A percentile compares a stretch with the other conserved stretches of the same genome.
phyloP scores from a whole-genome alignment of 257 asterid genomes.

The Jacaranda mimosifolia region DNA sequence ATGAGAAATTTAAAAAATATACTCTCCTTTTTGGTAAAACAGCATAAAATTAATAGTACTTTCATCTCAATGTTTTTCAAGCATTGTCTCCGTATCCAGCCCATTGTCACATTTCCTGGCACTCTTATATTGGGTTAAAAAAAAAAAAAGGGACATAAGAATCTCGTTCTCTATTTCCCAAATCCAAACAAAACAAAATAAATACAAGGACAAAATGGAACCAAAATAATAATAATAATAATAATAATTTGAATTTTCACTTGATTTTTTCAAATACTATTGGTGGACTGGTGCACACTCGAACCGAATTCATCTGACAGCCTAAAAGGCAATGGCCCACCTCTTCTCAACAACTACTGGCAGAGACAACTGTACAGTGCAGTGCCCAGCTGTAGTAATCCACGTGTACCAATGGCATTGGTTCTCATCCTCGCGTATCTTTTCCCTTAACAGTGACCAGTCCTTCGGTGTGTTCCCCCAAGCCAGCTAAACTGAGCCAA shows the following conservation, averaged over 20 bases:
- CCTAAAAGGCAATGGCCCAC: slow-evolving; percentile 26
- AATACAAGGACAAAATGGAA: slow-evolving; percentile 19
- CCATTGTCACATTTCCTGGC: neutral
- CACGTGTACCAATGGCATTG: slow-evolving; percentile 49
- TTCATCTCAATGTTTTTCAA: too few relatives aligned
- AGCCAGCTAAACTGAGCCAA: slow-evolving; percentile 54
- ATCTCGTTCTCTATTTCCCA: slow-evolving; percentile 1
- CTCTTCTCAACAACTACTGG: slow-evolving; percentile 45
- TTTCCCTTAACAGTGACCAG: slow-evolving; percentile 59
- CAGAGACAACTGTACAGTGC: slow-evolving; percentile 62
- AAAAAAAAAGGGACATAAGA: neutral
- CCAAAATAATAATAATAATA: neutral
- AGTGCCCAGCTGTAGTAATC: slow-evolving; percentile 63
- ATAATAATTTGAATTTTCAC: slow-evolving; percentile 1
- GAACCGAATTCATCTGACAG: slow-evolving; percentile 41
- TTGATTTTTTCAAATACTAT: neutral
- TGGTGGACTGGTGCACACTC: slow-evolving; percentile 39
- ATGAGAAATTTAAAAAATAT: too few relatives aligned
- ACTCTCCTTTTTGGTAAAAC: too few relatives aligned
- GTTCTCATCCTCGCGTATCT: slow-evolving; percentile 37
- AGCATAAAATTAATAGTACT: too few relatives aligned
- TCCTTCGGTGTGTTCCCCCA: slow-evolving; percentile 48
- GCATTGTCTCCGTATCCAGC: too few relatives aligned
- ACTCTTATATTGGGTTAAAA: neutral
- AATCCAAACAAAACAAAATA: neutral